Base-by-base conservation (phyloP, 2,329 filamentous ascomycete genomes). In the Talaromyces sp. region DNA sequence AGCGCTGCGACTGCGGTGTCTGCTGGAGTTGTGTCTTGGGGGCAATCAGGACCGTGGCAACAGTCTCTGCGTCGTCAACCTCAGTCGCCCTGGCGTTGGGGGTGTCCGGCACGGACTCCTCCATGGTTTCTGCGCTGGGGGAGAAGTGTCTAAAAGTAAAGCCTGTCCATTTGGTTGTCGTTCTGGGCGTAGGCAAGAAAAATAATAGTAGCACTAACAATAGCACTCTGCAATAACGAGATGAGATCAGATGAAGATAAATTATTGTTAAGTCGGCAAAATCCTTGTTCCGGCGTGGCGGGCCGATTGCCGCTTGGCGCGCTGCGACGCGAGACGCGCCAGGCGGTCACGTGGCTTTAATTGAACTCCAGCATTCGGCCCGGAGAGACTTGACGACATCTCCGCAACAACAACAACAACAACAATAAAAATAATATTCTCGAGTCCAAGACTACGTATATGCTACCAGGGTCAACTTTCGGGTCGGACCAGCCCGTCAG, bases 21-120 rank as follows among this genome's bases (percentile, higher is more conserved):
- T 58, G 56, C n/a, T 60, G 68, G 1, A 24, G 43, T 65, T 72
- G 72, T 58, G 71, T 71, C 64, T 66, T 60, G 65, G 62, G 66
- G 21, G 55, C 66, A 71, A 79, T 62, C 67, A 82, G 77, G 63
- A 81, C 62, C 11, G 80, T 83, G 62, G 77, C 78, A 56, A 81
- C 69, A 11, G 80, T 83, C 62, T 83, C 78, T 66, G 79, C 68
- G 59, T 73, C 72, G 26, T 64, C 67, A 48, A 74, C 76, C 58
- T 81, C 69, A 12, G 63, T 61, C 55, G 64, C 65, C 29, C 53
- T 64, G 68, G 67, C 63, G 61, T 71, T 62, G 8, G 78, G 77
- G 29, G 77, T 79, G 62, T 76, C 74, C 32, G 71, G 73, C 17
- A 78, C 70, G 17, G 69, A 69, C 53, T 77, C 73, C 48, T 74